Base-by-base conservation (phyloP, 2,329 filamentous ascomycete genomes). In the Hymenoscyphus linearis region DNA sequence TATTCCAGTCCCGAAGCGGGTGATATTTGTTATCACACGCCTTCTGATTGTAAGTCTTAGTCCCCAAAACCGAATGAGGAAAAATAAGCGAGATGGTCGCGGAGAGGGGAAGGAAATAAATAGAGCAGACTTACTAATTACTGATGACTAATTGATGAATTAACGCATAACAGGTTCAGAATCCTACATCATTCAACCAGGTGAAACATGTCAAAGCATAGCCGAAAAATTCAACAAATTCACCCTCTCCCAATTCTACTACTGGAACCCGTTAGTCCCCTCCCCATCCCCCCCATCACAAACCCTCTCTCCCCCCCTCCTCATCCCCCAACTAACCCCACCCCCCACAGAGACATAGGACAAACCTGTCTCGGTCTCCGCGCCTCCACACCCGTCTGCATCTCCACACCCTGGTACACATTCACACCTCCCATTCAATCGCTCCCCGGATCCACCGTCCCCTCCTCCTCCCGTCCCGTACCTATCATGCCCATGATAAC, bases 271-370 rank as follows among this genome's bases (percentile, higher is more conserved):
- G 59, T 60, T 47, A 18, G 58, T 53, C 12, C 26, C 3, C 27
- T 26, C 27, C n/a, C n/a, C n/a, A n/a, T n/a, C n/a, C n/a, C n/a
- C n/a, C n/a, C n/a, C n/a, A n/a, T n/a, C n/a, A n/a, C 18, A 16
- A 14, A 6, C 18, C 34, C 34, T 34, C 6, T 6, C 18, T 6
- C 10, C 16, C n/a, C 7, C 14, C 36, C 2, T 13, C 25, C 22
- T 1, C 36, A 40, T 16, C 9, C 36, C 9, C 36, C 16, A 40
- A 40, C 9, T 16, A 40, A 40, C 9, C 16, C 9, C 16, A n/a
- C n/a, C n/a, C n/a, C n/a, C n/a, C n/a, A n/a, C 73, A 75, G 65
- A 86, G 81, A 50, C 81, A 77, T 26, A 85, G 76, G 68, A 92
- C 89, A 60, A 53, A 60, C 59, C 59, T 60, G 59, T 35, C 50